Percentiles rank a stretch among this genome's conserved stretches.
Conservation (phyloP, 2,329 filamentous ascomycete species). For the Aspergillus eucalypticola region DNA sequence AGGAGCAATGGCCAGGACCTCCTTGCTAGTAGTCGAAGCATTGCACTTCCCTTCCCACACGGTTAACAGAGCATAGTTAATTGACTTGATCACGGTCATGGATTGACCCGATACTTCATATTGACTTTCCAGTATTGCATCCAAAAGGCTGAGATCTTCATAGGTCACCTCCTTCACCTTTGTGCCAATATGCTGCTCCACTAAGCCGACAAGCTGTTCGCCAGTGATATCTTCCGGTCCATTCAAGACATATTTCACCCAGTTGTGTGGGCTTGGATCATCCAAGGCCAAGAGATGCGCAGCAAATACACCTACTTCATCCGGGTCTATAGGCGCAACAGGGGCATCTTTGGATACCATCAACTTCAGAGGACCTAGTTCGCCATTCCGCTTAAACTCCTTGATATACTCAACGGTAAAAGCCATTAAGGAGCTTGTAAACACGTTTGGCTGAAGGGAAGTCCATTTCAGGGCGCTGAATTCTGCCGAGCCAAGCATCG, state of each 20-base stretch:
- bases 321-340: conserved; percentile 32
- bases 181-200: conserved; percentile 37
- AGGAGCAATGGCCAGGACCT: conserved; percentile 32
- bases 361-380: conserved; percentile 31
- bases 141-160: conserved; percentile 34
- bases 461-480: conserved; percentile 42
- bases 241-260: conserved; percentile 42
- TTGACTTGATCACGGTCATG: conserved; percentile 32
- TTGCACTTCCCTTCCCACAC: conserved; percentile 37
- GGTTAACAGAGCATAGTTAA: conserved; percentile 24
- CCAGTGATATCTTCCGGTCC: conserved; percentile 45
- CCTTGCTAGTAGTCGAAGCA: conserved; percentile 26
- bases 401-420: conserved; percentile 35
- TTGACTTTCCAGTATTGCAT: conserved; percentile 20
- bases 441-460: conserved; percentile 44
- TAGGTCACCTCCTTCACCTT: conserved; percentile 32
- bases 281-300: conserved; percentile 38
- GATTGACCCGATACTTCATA: conserved; percentile 18
- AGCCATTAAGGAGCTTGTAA: conserved; percentile 25
- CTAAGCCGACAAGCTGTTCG: conserved; percentile 34
- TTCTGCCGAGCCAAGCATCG: conserved; percentile 38
- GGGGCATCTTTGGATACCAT: conserved; percentile 32
- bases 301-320: conserved; percentile 40
- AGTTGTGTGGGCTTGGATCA: conserved; percentile 31
- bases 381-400: conserved; percentile 33